A percentile compares a stretch with the other conserved stretches of the same genome.
These are phyloP conservation scores for Vinca minor DNA, from an alignment of 257 asterid species.

Conservation along the genomic window DNA sequence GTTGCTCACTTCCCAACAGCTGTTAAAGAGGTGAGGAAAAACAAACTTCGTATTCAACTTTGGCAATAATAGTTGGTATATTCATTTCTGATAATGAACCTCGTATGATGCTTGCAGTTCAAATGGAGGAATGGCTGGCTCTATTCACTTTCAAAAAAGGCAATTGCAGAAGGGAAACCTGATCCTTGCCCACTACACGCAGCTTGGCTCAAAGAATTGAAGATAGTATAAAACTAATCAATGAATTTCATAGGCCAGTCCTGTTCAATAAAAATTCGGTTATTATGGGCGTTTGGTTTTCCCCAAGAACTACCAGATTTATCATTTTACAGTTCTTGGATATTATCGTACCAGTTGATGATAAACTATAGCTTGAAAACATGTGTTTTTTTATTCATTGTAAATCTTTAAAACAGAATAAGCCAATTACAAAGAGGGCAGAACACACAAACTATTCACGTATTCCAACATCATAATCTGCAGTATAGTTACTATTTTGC, in stretches of 20 bases:
- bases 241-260: not conserved
- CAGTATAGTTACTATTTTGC: slow-evolving; percentile 24
- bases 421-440: not conserved
- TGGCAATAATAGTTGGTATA: not conserved
- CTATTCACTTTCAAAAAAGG: slow-evolving; percentile 77
- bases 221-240: slow-evolving; percentile 36
- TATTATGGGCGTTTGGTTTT: not conserved
- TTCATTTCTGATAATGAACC: not conserved
- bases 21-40: slow-evolving; percentile 72
- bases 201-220: slow-evolving; percentile 87
- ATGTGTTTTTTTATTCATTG: not conserved
- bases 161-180: slow-evolving; percentile 61
- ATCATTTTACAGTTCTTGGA: not conserved
- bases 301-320: not conserved
- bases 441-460: not conserved
- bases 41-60: not conserved
- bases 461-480: slow-evolving; percentile 25
- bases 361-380: not conserved
- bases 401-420: not conserved
- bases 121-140: slow-evolving; percentile 99
- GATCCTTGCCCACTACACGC: slow-evolving; percentile 95
- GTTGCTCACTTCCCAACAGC: slow-evolving; percentile 97
- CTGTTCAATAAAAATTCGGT: not conserved
- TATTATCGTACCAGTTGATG: not conserved
- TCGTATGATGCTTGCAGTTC: slow-evolving; percentile 39